Conservation (phyloP, 371 early-diverging fungal genomes). For the Mortierella sp. region DNA sequence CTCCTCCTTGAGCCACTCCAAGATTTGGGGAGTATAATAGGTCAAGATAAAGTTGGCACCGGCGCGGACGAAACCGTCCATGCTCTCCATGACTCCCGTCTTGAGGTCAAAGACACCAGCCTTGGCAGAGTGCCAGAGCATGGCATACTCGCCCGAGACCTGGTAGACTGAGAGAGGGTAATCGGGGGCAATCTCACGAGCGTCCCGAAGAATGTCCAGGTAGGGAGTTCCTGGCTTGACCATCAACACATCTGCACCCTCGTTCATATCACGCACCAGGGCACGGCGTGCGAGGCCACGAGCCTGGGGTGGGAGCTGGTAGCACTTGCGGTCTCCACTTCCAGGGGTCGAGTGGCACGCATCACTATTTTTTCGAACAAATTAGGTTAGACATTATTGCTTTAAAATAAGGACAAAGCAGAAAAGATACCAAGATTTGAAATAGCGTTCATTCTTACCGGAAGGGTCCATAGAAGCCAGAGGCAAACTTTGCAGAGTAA, state of each 20-base stretch:
- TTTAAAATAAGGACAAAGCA: too few species aligned
- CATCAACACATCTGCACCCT: conserved; percentile 98
- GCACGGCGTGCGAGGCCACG: conserved; percentile 94
- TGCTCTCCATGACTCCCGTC: conserved; percentile 87
- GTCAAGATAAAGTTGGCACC: conserved; percentile 93
- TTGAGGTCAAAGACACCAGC: conserved; percentile 90
- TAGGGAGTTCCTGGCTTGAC: conserved; percentile 98
- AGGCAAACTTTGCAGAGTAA: conserved; percentile 96
- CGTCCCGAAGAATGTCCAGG: conserved; percentile 94
- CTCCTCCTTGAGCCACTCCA: conserved; percentile 84
- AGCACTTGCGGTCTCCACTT: conserved; percentile 94
- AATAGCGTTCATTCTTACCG: conserved; percentile 63
- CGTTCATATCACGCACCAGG: conserved; percentile 88
- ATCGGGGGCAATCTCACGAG: conserved; percentile 80
- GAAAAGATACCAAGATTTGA: background rate
- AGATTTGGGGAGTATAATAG: conserved; percentile 93
- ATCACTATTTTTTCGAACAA: conserved; percentile 66
- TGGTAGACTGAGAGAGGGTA: conserved; percentile 91
- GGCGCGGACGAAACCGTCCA: conserved; percentile 89
- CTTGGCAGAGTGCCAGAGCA: conserved; percentile 92
- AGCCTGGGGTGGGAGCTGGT: conserved; percentile 93
- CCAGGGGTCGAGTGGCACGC: conserved; percentile 94
- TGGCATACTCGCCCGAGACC: conserved; percentile 97
- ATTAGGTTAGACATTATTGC: background rate
- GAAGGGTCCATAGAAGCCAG: conserved; percentile 97